phyloP scores from a whole-genome alignment of 192 early-diverging fungal genomes.

The Coemansia sp. region DNA sequence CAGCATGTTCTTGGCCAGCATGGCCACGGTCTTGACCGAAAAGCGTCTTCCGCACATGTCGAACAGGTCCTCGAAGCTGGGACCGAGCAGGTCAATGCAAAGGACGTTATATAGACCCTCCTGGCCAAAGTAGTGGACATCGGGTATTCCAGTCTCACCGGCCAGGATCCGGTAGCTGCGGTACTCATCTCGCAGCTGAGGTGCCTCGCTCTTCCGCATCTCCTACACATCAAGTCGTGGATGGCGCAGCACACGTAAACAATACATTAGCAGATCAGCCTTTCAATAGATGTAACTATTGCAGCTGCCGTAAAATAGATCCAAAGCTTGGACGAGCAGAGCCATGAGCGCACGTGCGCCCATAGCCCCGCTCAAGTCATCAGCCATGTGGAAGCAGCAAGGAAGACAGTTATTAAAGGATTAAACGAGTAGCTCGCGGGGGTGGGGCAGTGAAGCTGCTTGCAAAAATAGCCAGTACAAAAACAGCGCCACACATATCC shows the following conservation, averaged over 20 bases:
- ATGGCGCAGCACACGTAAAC: neutral
- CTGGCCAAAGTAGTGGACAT: slow-evolving; percentile 93
- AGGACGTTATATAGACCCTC: slow-evolving; percentile 95
- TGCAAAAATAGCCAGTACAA: slow-evolving; percentile 4
- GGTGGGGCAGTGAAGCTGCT: neutral
- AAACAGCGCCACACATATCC: slow-evolving; percentile 9
- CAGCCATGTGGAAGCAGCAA: neutral
- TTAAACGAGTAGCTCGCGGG: neutral
- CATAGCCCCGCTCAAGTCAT: neutral
- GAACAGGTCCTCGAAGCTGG: slow-evolving; percentile 93
- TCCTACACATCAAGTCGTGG: slow-evolving; percentile 52
- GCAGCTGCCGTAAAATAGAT: neutral
- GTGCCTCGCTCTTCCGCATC: slow-evolving; percentile 93
- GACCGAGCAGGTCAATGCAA: slow-evolving; percentile 91
- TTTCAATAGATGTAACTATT: neutral
- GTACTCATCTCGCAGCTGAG: slow-evolving; percentile 95
- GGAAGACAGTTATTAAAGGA: neutral
- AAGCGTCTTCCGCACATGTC: slow-evolving; percentile 94
- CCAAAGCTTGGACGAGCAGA: neutral
- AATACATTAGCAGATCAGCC: neutral
- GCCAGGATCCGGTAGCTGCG: slow-evolving; percentile 92
- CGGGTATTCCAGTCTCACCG: slow-evolving; percentile 82
- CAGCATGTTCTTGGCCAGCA: slow-evolving; percentile 93
- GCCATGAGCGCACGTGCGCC: neutral
- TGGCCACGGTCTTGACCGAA: slow-evolving; percentile 89